Conservation (phyloP, 306 rosid species). For the Myrica gale region DNA sequence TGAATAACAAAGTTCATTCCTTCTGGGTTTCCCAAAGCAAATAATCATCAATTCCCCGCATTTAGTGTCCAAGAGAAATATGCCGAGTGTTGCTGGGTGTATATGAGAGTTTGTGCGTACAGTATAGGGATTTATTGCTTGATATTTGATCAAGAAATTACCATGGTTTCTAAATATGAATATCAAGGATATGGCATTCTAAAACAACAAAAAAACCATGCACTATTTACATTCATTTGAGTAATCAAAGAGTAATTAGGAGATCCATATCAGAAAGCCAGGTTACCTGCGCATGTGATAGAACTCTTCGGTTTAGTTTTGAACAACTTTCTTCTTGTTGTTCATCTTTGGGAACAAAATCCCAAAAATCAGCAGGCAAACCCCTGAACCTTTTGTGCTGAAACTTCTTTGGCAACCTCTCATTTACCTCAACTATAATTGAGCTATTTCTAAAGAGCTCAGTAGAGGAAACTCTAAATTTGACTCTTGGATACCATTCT, state of each 20-base stretch:
- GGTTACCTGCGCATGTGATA: slow-evolving; percentile 81
- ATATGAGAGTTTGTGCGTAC: not conserved
- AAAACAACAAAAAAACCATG: not conserved
- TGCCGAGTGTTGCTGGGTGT: no score
- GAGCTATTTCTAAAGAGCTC: slow-evolving; percentile 65
- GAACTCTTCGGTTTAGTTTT: slow-evolving; percentile 54
- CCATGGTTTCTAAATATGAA: not conserved
- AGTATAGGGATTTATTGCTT: not conserved
- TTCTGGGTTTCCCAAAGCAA: not conserved
- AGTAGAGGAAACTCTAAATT: slow-evolving; percentile 68
- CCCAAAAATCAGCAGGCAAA: slow-evolving; percentile 77
- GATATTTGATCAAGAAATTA: slow-evolving; percentile 1
- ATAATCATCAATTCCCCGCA: not conserved
- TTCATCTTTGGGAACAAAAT: slow-evolving; percentile 61
- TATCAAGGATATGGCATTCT: slow-evolving; percentile 13
- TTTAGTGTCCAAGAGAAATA: not conserved
- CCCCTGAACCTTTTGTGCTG: slow-evolving; percentile 36
- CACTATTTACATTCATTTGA: slow-evolving; percentile 11
- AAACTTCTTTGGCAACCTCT: slow-evolving; percentile 32
- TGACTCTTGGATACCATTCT: slow-evolving; percentile 64
- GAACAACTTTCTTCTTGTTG: slow-evolving; percentile 57
- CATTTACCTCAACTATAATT: slow-evolving; percentile 63
- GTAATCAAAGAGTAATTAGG: slow-evolving; percentile 5
- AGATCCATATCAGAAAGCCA: slow-evolving; percentile 6
- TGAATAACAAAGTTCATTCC: not conserved